These are phyloP conservation scores for Penicillium sp. DNA, from an alignment of 2,329 filamentous ascomycete genomes.

Conservation along the genomic window DNA sequence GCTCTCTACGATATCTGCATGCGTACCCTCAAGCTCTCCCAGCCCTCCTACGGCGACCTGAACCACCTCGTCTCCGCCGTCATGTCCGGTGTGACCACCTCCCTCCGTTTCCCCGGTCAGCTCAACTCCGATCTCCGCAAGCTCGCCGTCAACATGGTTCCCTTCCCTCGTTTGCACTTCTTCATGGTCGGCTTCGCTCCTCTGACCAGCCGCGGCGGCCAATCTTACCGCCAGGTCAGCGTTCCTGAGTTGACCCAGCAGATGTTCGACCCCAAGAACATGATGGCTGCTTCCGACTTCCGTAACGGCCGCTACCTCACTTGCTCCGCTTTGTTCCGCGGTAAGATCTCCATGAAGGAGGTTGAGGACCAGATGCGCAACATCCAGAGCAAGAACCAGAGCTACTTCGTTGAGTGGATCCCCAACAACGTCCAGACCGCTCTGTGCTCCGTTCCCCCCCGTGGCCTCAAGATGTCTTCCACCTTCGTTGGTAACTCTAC, in stretches of 20 bases:
- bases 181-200: slow-evolving; percentile 99
- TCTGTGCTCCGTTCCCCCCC: slow-evolving; percentile 96
- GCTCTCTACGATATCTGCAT: slow-evolving; percentile 99
- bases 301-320: slow-evolving; percentile 99
- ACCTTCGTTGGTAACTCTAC: slow-evolving; percentile 99
- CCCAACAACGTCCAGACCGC: slow-evolving; percentile 99
- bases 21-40: slow-evolving; percentile 97
- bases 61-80: slow-evolving; percentile 99
- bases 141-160: slow-evolving; percentile 99
- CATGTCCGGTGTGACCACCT: slow-evolving; percentile 99
- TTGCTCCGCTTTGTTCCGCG: slow-evolving; percentile 99
- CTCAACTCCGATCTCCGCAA: slow-evolving; percentile 99
- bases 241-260: slow-evolving; percentile 99
- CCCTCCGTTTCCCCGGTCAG: slow-evolving; percentile 98
- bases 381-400: slow-evolving; percentile 99
- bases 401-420: slow-evolving; percentile 99
- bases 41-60: slow-evolving; percentile 97
- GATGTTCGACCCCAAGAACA: slow-evolving; percentile 99
- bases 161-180: slow-evolving; percentile 99
- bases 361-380: slow-evolving; percentile 99
- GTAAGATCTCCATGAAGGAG: slow-evolving; percentile 99
- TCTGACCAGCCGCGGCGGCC: slow-evolving; percentile 84
- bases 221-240: slow-evolving; percentile 96
- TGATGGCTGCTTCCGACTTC: slow-evolving; percentile 99
- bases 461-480: slow-evolving; percentile 97